Evolutionary conservation across 2,329 filamentous ascomycete genomes (phyloP).

Genomic region (Cryoendolithus antarcticus): DNA sequence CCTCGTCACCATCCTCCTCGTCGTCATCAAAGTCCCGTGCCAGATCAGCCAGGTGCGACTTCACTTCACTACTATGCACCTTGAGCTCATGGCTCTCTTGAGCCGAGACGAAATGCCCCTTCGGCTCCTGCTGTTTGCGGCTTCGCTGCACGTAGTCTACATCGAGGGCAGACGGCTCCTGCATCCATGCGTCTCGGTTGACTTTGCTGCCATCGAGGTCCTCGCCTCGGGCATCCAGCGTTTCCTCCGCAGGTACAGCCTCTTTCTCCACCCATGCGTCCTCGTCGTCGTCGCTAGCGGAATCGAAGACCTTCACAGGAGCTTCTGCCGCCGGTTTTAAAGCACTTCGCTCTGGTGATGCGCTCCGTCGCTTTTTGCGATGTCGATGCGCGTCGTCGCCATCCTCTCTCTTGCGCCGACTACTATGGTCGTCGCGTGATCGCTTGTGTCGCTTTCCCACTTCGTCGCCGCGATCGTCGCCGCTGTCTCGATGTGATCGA

Average conservation of each 20-base stretch:
- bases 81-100: constrained; percentile 53
- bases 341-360: constrained; percentile 21
- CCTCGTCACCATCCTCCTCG: constrained; percentile 29
- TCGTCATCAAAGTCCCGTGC: constrained; percentile 31
- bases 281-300: constrained; percentile 23
- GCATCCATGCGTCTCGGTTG: constrained; percentile 88
- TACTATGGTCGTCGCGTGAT: constrained; percentile 34
- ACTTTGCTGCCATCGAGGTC: constrained; percentile 28
- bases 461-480: constrained; percentile 19
- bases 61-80: constrained; percentile 71
- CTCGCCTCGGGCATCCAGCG: constrained; percentile 30
- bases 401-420: constrained; percentile 21
- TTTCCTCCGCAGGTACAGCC: constrained; percentile 28
- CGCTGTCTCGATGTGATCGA: constrained; percentile 31
- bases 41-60: constrained; percentile 53
- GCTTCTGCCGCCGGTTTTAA: constrained; percentile 13
- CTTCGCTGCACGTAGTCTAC: constrained; percentile 62
- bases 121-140: constrained; percentile 37
- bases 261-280: constrained; percentile 34
- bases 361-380: constrained; percentile 18
- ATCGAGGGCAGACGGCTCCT: constrained; percentile 66
- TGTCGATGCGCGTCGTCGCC: constrained; percentile 22
- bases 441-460: constrained; percentile 50
- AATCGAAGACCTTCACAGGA: constrained; percentile 20
- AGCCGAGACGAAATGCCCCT: constrained; percentile 34